Percentiles rank a stretch among this genome's conserved stretches.
These are phyloP conservation scores for Vanrija humicola DNA, from an alignment of 1,284 basidiomycete genomes.

Conservation along the genomic window DNA sequence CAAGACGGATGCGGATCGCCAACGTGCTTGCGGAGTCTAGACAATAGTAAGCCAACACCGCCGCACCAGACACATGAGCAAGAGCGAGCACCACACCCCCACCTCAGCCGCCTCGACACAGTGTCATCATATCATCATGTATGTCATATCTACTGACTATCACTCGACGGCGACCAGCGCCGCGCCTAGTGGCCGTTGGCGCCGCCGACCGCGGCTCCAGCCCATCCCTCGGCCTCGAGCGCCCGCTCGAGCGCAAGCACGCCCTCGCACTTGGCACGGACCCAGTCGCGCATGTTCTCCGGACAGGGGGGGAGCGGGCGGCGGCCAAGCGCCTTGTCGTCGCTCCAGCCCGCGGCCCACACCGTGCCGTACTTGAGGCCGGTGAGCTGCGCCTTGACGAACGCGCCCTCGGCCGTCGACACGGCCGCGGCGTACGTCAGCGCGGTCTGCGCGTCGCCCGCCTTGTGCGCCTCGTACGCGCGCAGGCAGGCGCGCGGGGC, in stretches of 20 bases:
- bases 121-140: no score
- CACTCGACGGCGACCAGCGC: no score
- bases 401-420: slow-evolving; percentile 32
- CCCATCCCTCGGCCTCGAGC: slow-evolving; percentile 16
- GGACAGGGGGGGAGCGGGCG: slow-evolving; percentile 21
- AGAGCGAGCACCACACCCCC: no score
- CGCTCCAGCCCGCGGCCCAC: slow-evolving; percentile 17
- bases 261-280: slow-evolving; percentile 13
- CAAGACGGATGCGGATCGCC: no score
- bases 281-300: slow-evolving; percentile 14
- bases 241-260: slow-evolving; percentile 24
- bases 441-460: slow-evolving; percentile 28
- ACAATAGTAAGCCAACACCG: no score
- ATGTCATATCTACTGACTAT: no score
- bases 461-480: slow-evolving; percentile 28
- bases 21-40: no score
- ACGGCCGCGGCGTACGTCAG: slow-evolving; percentile 26
- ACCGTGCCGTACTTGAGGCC: slow-evolving; percentile 32
- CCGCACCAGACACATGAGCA: no score
- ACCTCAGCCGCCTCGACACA: no score
- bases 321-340: slow-evolving; percentile 16
- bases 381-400: slow-evolving; percentile 35
- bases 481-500: slow-evolving; percentile 31
- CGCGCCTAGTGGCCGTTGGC: no score
- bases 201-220: no score